Percentiles rank a stretch among this genome's conserved stretches.
phyloP scores from a whole-genome alignment of 2,329 filamentous ascomycete species.

The Penicillium sp. region DNA sequence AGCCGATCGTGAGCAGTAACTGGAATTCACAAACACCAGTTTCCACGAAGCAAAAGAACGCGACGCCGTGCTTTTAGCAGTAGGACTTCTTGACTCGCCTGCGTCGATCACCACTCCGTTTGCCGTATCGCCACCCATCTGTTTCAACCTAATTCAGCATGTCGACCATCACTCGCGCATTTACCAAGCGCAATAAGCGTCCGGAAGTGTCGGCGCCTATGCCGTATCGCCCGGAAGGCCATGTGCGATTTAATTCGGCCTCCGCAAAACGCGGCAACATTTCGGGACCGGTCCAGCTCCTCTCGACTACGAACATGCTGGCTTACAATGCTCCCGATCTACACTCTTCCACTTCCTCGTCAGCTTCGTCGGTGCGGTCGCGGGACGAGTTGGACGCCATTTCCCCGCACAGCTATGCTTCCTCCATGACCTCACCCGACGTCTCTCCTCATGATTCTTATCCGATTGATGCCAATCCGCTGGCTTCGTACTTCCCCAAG shows the following conservation, averaged over 20 bases:
- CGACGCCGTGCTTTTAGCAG: too few species aligned
- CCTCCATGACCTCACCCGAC: slow-evolving; percentile 49
- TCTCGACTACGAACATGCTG: slow-evolving; percentile 94
- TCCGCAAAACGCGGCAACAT: slow-evolving; percentile 58
- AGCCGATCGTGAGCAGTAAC: too few species aligned
- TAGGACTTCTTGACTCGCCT: too few species aligned
- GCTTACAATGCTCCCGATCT: slow-evolving; percentile 93
- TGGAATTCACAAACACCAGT: too few species aligned
- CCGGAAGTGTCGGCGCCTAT: slow-evolving; percentile 46
- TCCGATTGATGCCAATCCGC: slow-evolving; percentile 54
- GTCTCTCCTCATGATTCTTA: slow-evolving; percentile 41
- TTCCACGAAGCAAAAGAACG: too few species aligned
- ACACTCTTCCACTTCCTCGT: slow-evolving; percentile 44
- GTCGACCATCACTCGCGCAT: slow-evolving; percentile 45
- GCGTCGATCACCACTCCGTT: too few species aligned
- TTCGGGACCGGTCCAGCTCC: slow-evolving; percentile 78
- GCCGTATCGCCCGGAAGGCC: slow-evolving; percentile 44
- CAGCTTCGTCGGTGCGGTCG: slow-evolving; percentile 57
- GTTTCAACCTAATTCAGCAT: slow-evolving; percentile 24
- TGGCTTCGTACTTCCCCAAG: slow-evolving; percentile 64
- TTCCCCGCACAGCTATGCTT: slow-evolving; percentile 50
- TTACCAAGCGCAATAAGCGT: slow-evolving; percentile 49
- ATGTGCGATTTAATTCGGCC: slow-evolving; percentile 44
- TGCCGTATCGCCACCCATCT: neutral
- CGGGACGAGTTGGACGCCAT: slow-evolving; percentile 67